Base-by-base conservation (phyloP, 2,329 filamentous ascomycete species). In the Cordyceps javanica region DNA sequence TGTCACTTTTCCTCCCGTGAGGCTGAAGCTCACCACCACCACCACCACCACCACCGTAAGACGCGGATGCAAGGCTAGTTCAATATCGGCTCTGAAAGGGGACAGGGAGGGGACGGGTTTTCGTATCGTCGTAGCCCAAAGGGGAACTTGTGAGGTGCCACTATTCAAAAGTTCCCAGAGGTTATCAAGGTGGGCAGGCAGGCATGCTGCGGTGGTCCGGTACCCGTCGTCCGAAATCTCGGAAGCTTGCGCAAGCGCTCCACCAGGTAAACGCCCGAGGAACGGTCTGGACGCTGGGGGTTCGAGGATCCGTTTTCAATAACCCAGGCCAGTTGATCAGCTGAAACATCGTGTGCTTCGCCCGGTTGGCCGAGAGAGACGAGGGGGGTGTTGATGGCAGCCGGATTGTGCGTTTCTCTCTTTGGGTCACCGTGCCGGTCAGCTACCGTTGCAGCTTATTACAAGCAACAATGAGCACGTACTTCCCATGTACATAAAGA, bases 401-500 rank as follows among this genome's bases (percentile, higher is more conserved):
- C n/a, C n/a, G n/a, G n/a, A n/a, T n/a, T n/a, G n/a, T n/a, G n/a
- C n/a, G 30, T 32, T 6, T 32, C 30, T 32, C 30, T 32, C n/a
- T 32, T 32, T 6, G 30, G 30, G 16, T 14, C 21, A 21, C 21
- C 39, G n/a, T n/a, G n/a, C n/a, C n/a, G n/a, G n/a, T n/a, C n/a
- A n/a, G n/a, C n/a, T n/a, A n/a, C n/a, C n/a, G n/a, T n/a, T n/a
- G n/a, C n/a, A n/a, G n/a, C n/a, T n/a, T n/a, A n/a, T n/a, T n/a
- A n/a, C n/a, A n/a, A n/a, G n/a, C n/a, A n/a, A n/a, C n/a, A n/a
- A n/a, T n/a, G n/a, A n/a, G n/a, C n/a, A n/a, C n/a, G n/a, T n/a
- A n/a, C n/a, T n/a, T n/a, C n/a, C n/a, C n/a, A n/a, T n/a, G n/a
- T 48, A 48, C 45, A 19, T 48, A 48, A 48, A 34, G 28, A 48